A percentile compares a stretch with the other conserved stretches of the same genome.
Evolutionary conservation across 2,329 filamentous ascomycete species (phyloP).

Genomic region (Ceratocystiopsis sp.): DNA sequence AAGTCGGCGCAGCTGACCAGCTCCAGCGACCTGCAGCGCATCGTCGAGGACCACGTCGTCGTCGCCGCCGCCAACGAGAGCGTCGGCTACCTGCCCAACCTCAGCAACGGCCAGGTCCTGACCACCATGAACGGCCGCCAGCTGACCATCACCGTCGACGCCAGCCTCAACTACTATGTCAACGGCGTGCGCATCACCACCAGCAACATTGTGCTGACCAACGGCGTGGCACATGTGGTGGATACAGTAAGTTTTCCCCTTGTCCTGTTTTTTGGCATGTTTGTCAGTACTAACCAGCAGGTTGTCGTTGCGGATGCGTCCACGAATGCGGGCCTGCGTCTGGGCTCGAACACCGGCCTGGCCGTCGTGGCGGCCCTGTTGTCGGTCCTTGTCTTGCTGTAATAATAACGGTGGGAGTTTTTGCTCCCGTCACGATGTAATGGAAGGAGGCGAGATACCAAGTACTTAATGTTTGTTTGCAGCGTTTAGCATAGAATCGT

Average conservation of each 20-base stretch:
- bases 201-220: constrained; percentile 6
- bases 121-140: constrained; percentile 5
- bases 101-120: constrained; percentile 5
- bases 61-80: neutral
- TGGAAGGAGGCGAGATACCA: neutral
- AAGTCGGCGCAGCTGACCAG: constrained; percentile 4
- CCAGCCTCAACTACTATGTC: constrained; percentile 7
- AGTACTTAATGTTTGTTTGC: too few species aligned
- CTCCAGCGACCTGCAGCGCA: neutral
- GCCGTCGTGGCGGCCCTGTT: constrained; percentile 1
- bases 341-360: neutral
- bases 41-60: constrained; percentile 6
- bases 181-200: constrained; percentile 6
- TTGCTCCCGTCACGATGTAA: constrained; percentile 3
- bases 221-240: constrained; percentile 6
- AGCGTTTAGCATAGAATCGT: too few species aligned
- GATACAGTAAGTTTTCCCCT: constrained; percentile 1
- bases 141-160: constrained; percentile 6
- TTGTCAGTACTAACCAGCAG: neutral
- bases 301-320: constrained; percentile 4
- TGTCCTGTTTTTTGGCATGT: neutral
- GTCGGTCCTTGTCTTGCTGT: neutral
- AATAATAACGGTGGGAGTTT: neutral
- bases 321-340: neutral
- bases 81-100: constrained; percentile 7